phyloP scores from a whole-genome alignment of 1,284 basidiomycete species.

The Chiua sp. region DNA sequence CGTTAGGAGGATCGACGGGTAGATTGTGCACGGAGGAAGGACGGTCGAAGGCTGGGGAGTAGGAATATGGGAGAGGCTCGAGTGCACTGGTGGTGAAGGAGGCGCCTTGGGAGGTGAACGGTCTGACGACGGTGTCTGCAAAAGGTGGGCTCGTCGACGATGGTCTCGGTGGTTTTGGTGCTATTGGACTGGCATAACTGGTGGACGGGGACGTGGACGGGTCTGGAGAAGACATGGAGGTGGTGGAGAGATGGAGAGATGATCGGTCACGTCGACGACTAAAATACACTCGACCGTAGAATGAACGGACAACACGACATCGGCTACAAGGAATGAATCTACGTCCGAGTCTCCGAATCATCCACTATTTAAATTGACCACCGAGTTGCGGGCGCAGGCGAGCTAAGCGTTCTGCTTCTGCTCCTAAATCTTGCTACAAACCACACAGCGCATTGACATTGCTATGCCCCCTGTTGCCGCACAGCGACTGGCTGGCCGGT shows the following conservation, averaged over 20 bases:
- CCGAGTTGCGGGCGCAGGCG: background rate
- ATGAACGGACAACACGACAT: background rate
- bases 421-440: background rate
- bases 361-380: no score
- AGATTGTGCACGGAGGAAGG: slow-evolving; percentile 21
- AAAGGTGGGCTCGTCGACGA: slow-evolving; percentile 21
- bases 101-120: slow-evolving; percentile 35
- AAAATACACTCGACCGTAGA: no score
- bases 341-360: no score
- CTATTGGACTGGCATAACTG: background rate
- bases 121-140: slow-evolving; percentile 31
- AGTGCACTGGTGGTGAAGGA: slow-evolving; percentile 10
- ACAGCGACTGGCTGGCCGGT: background rate
- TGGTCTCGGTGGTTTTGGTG: background rate
- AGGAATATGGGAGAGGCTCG: slow-evolving; percentile 9
- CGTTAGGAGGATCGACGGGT: background rate
- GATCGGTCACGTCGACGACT: background rate
- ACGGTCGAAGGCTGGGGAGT: slow-evolving; percentile 13
- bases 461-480: background rate
- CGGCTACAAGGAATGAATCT: background rate
- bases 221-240: background rate
- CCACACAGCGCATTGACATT: background rate
- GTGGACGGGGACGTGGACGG: background rate
- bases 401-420: background rate
- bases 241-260: background rate